These are phyloP conservation scores for Fusarium denticulatum DNA, from an alignment of 2,329 filamentous ascomycete species.

Conservation along the genomic window DNA sequence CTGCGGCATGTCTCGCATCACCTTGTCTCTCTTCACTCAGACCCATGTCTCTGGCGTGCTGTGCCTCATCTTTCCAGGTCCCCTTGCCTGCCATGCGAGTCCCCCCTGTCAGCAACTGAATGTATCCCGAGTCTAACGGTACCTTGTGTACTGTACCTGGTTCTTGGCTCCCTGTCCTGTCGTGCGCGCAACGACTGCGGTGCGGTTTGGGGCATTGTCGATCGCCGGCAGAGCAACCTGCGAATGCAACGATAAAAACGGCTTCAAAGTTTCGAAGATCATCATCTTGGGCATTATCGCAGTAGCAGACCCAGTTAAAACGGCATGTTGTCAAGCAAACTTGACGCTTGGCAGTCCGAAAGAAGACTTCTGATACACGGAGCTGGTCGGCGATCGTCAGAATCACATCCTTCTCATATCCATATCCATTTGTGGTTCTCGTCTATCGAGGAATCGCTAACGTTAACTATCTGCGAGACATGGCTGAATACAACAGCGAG, in stretches of 20 bases:
- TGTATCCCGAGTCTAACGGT: constrained; percentile 17
- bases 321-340: neutral
- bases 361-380: neutral
- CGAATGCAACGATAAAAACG: constrained; percentile 22
- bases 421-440: constrained; percentile 2
- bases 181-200: constrained; percentile 16
- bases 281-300: constrained; percentile 13
- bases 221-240: constrained; percentile 21
- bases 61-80: constrained; percentile 27
- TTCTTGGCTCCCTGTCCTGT: constrained; percentile 26
- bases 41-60: constrained; percentile 39
- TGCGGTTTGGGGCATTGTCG: constrained; percentile 16
- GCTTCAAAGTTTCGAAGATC: constrained; percentile 26
- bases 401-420: constrained; percentile 19
- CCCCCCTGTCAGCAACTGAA: constrained; percentile 19
- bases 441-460: neutral
- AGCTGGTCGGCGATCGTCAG: constrained; percentile 9
- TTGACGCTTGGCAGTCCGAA: constrained; percentile 4
- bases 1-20: constrained; percentile 40
- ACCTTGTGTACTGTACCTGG: constrained; percentile 7
- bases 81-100: constrained; percentile 34
- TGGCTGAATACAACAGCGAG: neutral
- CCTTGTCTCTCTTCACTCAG: constrained; percentile 21
- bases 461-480: neutral
- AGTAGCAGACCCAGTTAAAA: constrained; percentile 5